phyloP scores from a whole-genome alignment of 768 basidiomycete genomes.

The Tulasnella sp. region DNA sequence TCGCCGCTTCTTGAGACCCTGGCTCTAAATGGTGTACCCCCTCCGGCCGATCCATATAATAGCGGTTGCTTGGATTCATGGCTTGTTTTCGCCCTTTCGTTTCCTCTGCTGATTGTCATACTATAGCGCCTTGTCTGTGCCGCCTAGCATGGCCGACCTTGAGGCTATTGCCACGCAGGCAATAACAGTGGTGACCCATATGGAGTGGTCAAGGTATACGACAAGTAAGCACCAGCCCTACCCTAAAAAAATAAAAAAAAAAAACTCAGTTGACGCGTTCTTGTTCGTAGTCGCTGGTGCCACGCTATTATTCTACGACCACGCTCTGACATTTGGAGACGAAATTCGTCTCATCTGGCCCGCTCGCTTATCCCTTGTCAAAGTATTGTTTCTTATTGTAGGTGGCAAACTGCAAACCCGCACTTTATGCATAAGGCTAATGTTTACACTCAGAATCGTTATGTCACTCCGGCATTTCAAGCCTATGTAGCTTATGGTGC shows the following conservation, averaged over 20 bases:
- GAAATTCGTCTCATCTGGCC: conserved; percentile 5
- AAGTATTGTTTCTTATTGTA: background rate
- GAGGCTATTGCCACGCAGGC: no score
- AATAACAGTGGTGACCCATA: no score
- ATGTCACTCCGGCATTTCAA: background rate
- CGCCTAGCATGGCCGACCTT: no score
- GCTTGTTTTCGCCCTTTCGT: no score
- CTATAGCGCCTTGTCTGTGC: no score
- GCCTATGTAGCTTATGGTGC: background rate
- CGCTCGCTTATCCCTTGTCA: background rate
- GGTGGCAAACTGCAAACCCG: background rate
- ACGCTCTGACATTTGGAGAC: conserved; percentile 3
- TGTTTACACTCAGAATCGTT: background rate
- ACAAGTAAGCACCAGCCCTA: no score
- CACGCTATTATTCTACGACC: background rate
- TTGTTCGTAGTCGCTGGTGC: background rate
- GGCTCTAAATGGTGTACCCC: no score
- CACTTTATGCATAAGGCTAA: background rate
- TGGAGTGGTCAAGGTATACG: background rate
- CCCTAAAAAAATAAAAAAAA: no score
- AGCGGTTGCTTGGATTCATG: no score
- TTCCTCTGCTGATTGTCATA: no score
- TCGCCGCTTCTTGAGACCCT: no score
- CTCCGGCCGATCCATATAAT: no score
- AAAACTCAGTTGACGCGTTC: background rate